These are phyloP conservation scores for Chenopodium quinoa DNA, from an alignment of 148 eudicot genomes.

Conservation along the genomic window DNA sequence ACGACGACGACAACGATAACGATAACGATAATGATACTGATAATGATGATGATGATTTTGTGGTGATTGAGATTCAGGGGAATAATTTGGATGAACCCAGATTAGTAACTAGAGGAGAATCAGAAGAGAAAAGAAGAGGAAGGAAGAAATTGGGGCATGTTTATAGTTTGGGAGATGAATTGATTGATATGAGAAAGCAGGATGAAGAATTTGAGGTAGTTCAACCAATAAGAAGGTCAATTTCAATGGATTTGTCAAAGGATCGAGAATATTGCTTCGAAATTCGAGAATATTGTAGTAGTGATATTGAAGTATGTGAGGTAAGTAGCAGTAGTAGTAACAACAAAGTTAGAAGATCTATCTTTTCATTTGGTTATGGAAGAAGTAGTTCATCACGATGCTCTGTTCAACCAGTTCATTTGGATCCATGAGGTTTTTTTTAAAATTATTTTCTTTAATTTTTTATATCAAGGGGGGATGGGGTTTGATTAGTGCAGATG, in stretches of 20 bases:
- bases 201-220: conserved; percentile 42
- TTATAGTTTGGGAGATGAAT: conserved; percentile 76
- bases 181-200: conserved; percentile 49
- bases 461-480: background rate
- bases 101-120: conserved; percentile 21
- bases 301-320: conserved; percentile 28
- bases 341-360: conserved; percentile 46
- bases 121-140: conserved; percentile 29
- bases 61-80: conserved; percentile 67
- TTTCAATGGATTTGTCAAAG: conserved; percentile 77
- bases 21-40: conserved; percentile 37
- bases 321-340: conserved; percentile 22
- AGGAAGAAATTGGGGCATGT: conserved; percentile 36
- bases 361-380: conserved; percentile 68
- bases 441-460: background rate
- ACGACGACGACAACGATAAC: conserved; percentile 10
- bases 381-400: conserved; percentile 50
- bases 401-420: conserved; percentile 52
- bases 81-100: conserved; percentile 30
- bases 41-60: conserved; percentile 58
- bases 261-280: conserved; percentile 54
- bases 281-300: conserved; percentile 41
- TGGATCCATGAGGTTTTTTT: conserved; percentile 35
- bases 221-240: conserved; percentile 74
- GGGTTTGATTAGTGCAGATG: background rate